Evolutionary conservation across 345 rosid genomes (phyloP), one percentile per base, ranked within the genome.

Genomic region (Orychophragmus violaceus): DNA sequence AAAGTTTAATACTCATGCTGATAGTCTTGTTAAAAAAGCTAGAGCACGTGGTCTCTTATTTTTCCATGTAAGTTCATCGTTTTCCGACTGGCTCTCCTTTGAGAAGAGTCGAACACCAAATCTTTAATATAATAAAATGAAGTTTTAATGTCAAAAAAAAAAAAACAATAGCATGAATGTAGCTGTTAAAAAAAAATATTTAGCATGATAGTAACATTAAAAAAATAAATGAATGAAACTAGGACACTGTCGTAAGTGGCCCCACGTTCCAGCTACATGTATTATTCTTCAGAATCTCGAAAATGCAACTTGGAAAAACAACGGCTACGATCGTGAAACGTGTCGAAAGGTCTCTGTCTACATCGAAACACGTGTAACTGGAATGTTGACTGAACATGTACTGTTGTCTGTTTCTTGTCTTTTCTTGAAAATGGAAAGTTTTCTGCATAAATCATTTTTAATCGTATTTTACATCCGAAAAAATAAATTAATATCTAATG

Each of bases 341-440:
- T 68, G 19, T 54, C 2, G 0, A 39, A 0, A n/a, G 0, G 4
- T 22, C 6, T 21, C 3, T 8, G 19, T 27, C 23, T 10, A 2
- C 7, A 3, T 53, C 25, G 64, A 22, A 16, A 57, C 45, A 45
- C 64, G 64, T 57, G 48, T 56, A 54, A 0, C 16, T 12, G 14
- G 53, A 66, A 14, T 57, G 29, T 59, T 59, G 73, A 68, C 73
- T 68, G 51, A 68, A 48, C 50, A 33, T 46, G 21, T 1, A 59
- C 27, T 17, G 11, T 68, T 59, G 73, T 48, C 49, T 35, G 17
- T 25, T 58, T 68, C 37, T 66, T 67, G 56, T 55, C 9, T 32
- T 56, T 30, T 67, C 55, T 56, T 30, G 25, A 45, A 56, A 67
- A 32, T 56, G 30, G 64, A 55, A 55, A 54, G 42, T 25, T 36